Evolutionary conservation across 2,329 filamentous ascomycete genomes (phyloP).

Genomic region (Clarireedia hainanense): DNA sequence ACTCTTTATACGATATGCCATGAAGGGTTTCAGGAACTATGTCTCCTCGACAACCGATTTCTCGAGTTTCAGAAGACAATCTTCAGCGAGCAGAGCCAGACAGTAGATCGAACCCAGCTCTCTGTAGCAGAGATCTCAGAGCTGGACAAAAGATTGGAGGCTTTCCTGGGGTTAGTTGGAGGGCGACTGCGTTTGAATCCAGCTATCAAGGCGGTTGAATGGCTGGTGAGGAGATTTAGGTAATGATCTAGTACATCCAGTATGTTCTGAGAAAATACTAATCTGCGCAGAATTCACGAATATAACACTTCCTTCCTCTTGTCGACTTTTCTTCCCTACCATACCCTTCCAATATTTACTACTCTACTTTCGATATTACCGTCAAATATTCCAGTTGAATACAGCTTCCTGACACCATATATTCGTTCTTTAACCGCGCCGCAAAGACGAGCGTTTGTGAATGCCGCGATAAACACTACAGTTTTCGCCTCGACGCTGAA

Average conservation of each 20-base stretch:
- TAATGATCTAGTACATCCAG: slow-evolving; percentile 33
- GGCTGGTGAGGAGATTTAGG: slow-evolving; percentile 87
- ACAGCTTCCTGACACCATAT: slow-evolving; percentile 82
- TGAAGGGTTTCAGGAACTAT: slow-evolving; percentile 87
- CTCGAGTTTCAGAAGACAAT: slow-evolving; percentile 64
- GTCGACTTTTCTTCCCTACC: slow-evolving; percentile 86
- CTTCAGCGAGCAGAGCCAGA: slow-evolving; percentile 90
- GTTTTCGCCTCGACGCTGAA: slow-evolving; percentile 72
- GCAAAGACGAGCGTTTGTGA: slow-evolving; percentile 73
- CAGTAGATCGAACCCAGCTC: slow-evolving; percentile 80
- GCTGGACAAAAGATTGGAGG: slow-evolving; percentile 68
- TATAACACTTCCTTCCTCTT: slow-evolving; percentile 74
- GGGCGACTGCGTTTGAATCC: slow-evolving; percentile 75
- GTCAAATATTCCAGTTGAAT: slow-evolving; percentile 61
- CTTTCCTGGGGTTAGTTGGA: slow-evolving; percentile 74
- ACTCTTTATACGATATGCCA: slow-evolving; percentile 79
- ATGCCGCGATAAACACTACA: slow-evolving; percentile 72
- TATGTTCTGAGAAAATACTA: neutral
- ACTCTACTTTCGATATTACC: slow-evolving; percentile 85
- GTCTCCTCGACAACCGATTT: slow-evolving; percentile 77
- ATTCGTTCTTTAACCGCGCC: slow-evolving; percentile 67
- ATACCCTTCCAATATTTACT: slow-evolving; percentile 75
- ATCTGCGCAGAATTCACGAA: slow-evolving; percentile 66
- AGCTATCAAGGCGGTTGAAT: slow-evolving; percentile 86
- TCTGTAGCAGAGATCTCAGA: slow-evolving; percentile 73